Evolutionary conservation across 768 basidiomycete genomes (phyloP), one percentile per base, ranked within the genome.

Genomic region (Trametes coccinea): DNA sequence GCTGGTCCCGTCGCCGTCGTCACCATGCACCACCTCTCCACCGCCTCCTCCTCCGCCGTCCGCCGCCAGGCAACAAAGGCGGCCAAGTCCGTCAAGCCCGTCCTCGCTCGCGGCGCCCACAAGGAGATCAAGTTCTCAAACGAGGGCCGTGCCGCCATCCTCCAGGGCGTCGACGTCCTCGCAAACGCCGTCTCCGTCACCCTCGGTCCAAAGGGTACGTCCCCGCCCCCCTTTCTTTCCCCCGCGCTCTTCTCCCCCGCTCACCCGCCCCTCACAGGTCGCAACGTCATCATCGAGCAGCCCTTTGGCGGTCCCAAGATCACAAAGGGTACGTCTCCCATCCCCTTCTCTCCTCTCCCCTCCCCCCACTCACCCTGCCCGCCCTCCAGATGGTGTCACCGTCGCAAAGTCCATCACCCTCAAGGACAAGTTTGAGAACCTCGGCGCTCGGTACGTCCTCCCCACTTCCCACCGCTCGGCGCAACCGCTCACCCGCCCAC

Each of bases 211-310:
- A 98, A 99, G 79, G 95, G 93, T 88, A 54, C 8, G 79, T 70
- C 3, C 3, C 4, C 5, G 45, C 54, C 16, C 3, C 1, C 11
- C 5, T 0, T 52, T 34, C 29, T 22, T 8, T 2, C 10, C 48
- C 47, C 27, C 14, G 43, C 22, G 7, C 14, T 13, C 17, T 6
- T 43, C 47, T 31, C 48, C 62, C 62, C 64, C 70, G 22, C 55
- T 72, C 66, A 46, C 47, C 40, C 14, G 14, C 33, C 4, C 22
- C 27, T 53, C 2, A 43, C 61, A 93, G 93, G 94, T 68, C 86
- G 95, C 72, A 99, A 97, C 75, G 96, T 98, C 73, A 98, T 98
- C 80, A 97, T 98, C 70, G 96, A 98, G 78, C 91, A 93, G 79
- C 82, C 89, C 46, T 93, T 83, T 70, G 92, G 92, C 65, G 88